phyloP scores from a whole-genome alignment of 164 flowering plant species.

The Houttuynia cordata region DNA sequence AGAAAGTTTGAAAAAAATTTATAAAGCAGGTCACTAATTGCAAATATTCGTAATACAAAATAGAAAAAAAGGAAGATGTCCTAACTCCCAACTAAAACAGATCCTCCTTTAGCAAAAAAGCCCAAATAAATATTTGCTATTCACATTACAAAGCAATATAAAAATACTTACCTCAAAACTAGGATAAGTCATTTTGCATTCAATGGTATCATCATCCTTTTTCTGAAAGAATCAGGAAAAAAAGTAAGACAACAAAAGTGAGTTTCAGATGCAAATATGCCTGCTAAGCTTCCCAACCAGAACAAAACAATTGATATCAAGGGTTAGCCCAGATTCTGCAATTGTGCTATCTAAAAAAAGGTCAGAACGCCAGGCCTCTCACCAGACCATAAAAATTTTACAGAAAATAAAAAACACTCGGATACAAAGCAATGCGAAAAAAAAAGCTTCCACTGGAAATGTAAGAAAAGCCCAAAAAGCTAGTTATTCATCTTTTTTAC shows the following conservation, averaged over 20 bases:
- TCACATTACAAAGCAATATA: background rate
- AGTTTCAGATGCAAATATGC: background rate
- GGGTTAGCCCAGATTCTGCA: background rate
- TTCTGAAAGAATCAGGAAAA: slow-evolving; percentile 24
- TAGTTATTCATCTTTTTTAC: too few relatives aligned
- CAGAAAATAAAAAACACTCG: too few relatives aligned
- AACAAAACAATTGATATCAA: background rate
- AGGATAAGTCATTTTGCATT: slow-evolving; percentile 53
- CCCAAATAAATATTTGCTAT: background rate
- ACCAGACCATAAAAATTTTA: too few relatives aligned
- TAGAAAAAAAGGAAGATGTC: background rate
- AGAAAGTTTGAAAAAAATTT: background rate
- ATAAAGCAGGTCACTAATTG: background rate
- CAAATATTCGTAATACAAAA: background rate
- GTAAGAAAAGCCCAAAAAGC: too few relatives aligned
- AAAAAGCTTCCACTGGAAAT: too few relatives aligned
- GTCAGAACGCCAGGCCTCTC: too few relatives aligned
- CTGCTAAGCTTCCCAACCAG: background rate
- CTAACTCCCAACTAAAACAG: background rate
- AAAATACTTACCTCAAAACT: slow-evolving; percentile 67
- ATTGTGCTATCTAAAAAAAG: too few relatives aligned
- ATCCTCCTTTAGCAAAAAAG: too few relatives aligned
- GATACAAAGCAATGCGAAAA: too few relatives aligned
- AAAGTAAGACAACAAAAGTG: background rate
- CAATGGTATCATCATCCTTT: slow-evolving; percentile 46